These are phyloP conservation scores for Sphagnurus paluster DNA, from an alignment of 1,284 basidiomycete genomes.

Conservation along the genomic window DNA sequence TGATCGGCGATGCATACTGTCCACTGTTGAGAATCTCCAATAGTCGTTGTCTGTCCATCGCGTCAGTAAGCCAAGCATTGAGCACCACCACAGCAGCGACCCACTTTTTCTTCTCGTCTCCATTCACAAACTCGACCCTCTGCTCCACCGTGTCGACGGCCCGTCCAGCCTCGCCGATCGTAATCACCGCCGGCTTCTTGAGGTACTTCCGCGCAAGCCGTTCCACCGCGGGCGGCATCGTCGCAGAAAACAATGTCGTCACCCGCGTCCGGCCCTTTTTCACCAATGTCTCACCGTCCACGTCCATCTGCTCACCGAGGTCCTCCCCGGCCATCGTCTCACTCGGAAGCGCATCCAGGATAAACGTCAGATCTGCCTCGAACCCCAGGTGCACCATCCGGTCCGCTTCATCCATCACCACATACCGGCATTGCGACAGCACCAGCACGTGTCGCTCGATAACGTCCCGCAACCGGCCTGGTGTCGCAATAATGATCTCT, in stretches of 20 bases:
- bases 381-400: slow-evolving; percentile 98
- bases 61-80: slow-evolving; percentile 2
- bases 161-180: slow-evolving; percentile 96
- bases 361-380: slow-evolving; percentile 92
- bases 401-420: slow-evolving; percentile 99
- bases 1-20: slow-evolving; percentile 87
- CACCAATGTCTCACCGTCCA: slow-evolving; percentile 60
- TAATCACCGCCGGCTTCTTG: slow-evolving; percentile 90
- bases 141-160: slow-evolving; percentile 99
- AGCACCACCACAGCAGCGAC: slow-evolving; percentile 27
- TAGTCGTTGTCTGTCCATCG: slow-evolving; percentile 62
- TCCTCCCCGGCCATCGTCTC: slow-evolving; percentile 87
- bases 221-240: slow-evolving; percentile 97
- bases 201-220: slow-evolving; percentile 93
- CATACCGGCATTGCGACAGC: slow-evolving; percentile 93
- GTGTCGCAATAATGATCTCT: slow-evolving; percentile 98
- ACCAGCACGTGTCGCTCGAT: slow-evolving; percentile 95
- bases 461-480: slow-evolving; percentile 96
- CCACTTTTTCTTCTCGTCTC: slow-evolving; percentile 94
- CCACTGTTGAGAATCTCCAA: slow-evolving; percentile 90
- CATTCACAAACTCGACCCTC: slow-evolving; percentile 88
- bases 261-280: slow-evolving; percentile 82
- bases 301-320: slow-evolving; percentile 62
- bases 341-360: slow-evolving; percentile 88
- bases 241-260: slow-evolving; percentile 95